Conservation (phyloP, 2,329 filamentous ascomycete genomes). For the Verticillium isaacii region DNA sequence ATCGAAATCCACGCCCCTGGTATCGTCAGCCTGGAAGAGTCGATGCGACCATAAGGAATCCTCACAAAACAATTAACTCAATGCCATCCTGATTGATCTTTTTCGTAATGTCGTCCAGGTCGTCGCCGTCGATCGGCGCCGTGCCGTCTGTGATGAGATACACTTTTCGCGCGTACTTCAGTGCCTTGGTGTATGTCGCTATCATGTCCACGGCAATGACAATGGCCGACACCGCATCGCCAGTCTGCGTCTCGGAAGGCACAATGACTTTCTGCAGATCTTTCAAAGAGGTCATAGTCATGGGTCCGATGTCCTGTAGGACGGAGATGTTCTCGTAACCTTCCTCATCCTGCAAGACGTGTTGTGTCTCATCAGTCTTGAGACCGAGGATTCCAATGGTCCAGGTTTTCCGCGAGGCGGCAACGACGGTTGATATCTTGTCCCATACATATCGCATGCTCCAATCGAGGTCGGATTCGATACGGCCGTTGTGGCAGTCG, state of each 20-base stretch:
- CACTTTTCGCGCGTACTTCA: constrained; percentile 78
- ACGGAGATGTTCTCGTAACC: constrained; percentile 80
- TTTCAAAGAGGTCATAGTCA: constrained; percentile 64
- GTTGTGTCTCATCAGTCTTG: constrained; percentile 71
- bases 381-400: constrained; percentile 78
- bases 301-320: constrained; percentile 60
- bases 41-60: constrained; percentile 13
- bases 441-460: constrained; percentile 93
- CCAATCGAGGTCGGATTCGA: constrained; percentile 81
- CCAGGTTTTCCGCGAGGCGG: constrained; percentile 62
- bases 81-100: constrained; percentile 76
- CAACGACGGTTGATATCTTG: constrained; percentile 67
- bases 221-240: constrained; percentile 84
- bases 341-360: constrained; percentile 56
- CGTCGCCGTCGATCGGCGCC: constrained; percentile 67
- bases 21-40: constrained; percentile 3
- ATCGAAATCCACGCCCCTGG: constrained; percentile 87
- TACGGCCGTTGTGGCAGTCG: constrained; percentile 63
- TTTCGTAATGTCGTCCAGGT: constrained; percentile 61
- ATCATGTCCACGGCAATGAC: constrained; percentile 88
- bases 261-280: constrained; percentile 58
- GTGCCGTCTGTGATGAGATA: constrained; percentile 81
- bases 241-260: constrained; percentile 61
- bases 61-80: constrained; percentile 73
- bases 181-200: constrained; percentile 67